A percentile compares a stretch with the other conserved stretches of the same genome.
These are phyloP conservation scores for Sporopachydermia quercuum DNA, from an alignment of 805 yeast species.

Conservation along the genomic window DNA sequence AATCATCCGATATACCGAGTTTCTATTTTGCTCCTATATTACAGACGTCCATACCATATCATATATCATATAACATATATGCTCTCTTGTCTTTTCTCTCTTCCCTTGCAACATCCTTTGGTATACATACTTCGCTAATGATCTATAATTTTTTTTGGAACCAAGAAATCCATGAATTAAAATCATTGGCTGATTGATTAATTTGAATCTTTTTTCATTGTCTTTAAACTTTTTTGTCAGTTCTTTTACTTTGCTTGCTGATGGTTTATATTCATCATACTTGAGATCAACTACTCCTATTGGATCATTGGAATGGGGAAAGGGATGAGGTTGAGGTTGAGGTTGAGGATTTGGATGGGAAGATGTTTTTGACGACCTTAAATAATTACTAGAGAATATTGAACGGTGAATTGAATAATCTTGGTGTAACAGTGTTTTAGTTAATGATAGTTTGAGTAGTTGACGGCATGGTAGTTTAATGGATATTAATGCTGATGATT, in stretches of 20 bases:
- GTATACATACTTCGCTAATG: conserved; percentile 6
- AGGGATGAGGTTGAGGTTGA: neutral
- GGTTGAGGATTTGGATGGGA: neutral
- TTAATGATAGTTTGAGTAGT: no score
- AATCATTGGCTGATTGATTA: conserved; percentile 20
- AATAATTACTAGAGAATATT: no score
- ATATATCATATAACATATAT: no score
- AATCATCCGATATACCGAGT: no score
- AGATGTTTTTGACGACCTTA: neutral
- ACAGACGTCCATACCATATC: no score
- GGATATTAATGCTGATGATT: no score
- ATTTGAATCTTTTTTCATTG: no score
- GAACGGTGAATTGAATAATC: no score
- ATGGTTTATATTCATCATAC: neutral
- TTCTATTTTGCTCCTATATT: no score
- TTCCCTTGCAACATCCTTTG: conserved; percentile 16
- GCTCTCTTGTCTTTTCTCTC: no score
- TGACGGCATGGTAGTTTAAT: no score
- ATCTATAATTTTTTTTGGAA: conserved; percentile 26
- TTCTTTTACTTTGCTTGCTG: neutral
- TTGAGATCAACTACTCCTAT: neutral
- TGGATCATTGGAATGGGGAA: neutral
- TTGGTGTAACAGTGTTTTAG: no score
- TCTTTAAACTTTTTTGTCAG: neutral
- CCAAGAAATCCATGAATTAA: conserved; percentile 45